A percentile compares a stretch with the other conserved stretches of the same genome.
Evolutionary conservation across 352 stramenopile species (phyloP).

Genomic region (Phytopythium ostracodes): DNA sequence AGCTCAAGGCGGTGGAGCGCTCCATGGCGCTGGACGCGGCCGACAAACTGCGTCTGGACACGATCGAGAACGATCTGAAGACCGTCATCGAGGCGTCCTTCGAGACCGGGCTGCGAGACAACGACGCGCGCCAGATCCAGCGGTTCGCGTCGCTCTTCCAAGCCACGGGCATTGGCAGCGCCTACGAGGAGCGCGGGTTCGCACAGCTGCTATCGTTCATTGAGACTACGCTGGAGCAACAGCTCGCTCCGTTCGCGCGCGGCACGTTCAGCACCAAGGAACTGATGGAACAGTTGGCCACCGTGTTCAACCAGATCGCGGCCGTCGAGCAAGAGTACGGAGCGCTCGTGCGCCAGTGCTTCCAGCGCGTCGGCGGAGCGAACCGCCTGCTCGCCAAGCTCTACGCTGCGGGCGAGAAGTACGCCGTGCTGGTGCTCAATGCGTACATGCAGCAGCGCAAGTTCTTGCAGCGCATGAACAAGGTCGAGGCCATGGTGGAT

Average conservation of each 20-base stretch:
- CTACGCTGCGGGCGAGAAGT: slow-evolving; percentile 59
- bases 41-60: slow-evolving; percentile 81
- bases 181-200: slow-evolving; percentile 69
- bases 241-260: slow-evolving; percentile 26
- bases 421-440: slow-evolving; percentile 46
- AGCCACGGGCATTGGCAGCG: slow-evolving; percentile 35
- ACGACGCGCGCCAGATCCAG: slow-evolving; percentile 44
- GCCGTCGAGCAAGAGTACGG: slow-evolving; percentile 61
- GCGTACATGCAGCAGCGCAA: slow-evolving; percentile 75
- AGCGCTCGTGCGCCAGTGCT: slow-evolving; percentile 45
- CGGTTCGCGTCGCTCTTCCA: slow-evolving; percentile 78
- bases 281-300: slow-evolving; percentile 66
- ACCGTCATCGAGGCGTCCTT: slow-evolving; percentile 69
- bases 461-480: slow-evolving; percentile 59
- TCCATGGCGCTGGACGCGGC: slow-evolving; percentile 75
- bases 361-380: slow-evolving; percentile 40
- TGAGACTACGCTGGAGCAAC: slow-evolving; percentile 25
- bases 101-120: slow-evolving; percentile 39
- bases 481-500: slow-evolving; percentile 1
- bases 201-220: slow-evolving; percentile 52
- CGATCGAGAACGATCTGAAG: slow-evolving; percentile 82
- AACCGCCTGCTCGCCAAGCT: slow-evolving; percentile 49
- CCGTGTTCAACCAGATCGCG: slow-evolving; percentile 75
- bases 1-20: slow-evolving; percentile 71
- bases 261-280: slow-evolving; percentile 71